A percentile compares a stretch with the other conserved stretches of the same genome.
Conservation (phyloP, 306 rosid genomes). For the Vicia faba region DNA sequence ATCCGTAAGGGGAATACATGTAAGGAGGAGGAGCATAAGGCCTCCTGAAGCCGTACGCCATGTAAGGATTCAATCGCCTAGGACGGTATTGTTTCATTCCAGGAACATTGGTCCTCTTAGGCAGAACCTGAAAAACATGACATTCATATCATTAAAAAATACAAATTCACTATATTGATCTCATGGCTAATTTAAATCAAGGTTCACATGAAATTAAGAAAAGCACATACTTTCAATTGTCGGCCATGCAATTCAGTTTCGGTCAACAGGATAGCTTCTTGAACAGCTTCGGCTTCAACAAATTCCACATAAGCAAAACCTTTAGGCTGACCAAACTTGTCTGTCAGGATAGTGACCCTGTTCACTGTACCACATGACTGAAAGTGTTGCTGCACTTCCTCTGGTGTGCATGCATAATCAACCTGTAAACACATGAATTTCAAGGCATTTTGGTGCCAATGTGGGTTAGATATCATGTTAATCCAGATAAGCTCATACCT, state of each 20-base stretch:
- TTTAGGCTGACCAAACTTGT: slow-evolving; percentile 91
- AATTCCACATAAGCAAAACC: slow-evolving; percentile 97
- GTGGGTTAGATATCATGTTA: slow-evolving; percentile 30
- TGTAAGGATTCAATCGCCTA: slow-evolving; percentile 76
- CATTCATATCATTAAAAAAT: slow-evolving; percentile 32
- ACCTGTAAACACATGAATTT: slow-evolving; percentile 59
- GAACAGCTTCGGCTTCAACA: slow-evolving; percentile 82
- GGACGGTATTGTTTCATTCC: slow-evolving; percentile 91
- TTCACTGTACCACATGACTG: slow-evolving; percentile 94
- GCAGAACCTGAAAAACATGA: slow-evolving; percentile 63
- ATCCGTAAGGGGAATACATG: slow-evolving; percentile 80
- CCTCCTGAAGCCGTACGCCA: slow-evolving; percentile 75
- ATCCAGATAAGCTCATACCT: slow-evolving; percentile 15
- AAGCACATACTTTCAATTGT: slow-evolving; percentile 70
- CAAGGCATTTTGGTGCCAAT: slow-evolving; percentile 32
- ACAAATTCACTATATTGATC: slow-evolving; percentile 3
- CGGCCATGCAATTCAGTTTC: slow-evolving; percentile 95
- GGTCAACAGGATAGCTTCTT: slow-evolving; percentile 76
- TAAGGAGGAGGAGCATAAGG: slow-evolving; percentile 83
- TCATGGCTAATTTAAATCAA: slow-evolving; percentile 21
- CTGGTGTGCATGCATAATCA: slow-evolving; percentile 97
- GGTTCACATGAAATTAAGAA: background rate
- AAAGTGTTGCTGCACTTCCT: slow-evolving; percentile 97
- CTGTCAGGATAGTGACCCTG: slow-evolving; percentile 87
- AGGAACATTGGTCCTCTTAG: slow-evolving; percentile 93